phyloP scores from a whole-genome alignment of 2,329 filamentous ascomycete species.

The Orbilia javanica region DNA sequence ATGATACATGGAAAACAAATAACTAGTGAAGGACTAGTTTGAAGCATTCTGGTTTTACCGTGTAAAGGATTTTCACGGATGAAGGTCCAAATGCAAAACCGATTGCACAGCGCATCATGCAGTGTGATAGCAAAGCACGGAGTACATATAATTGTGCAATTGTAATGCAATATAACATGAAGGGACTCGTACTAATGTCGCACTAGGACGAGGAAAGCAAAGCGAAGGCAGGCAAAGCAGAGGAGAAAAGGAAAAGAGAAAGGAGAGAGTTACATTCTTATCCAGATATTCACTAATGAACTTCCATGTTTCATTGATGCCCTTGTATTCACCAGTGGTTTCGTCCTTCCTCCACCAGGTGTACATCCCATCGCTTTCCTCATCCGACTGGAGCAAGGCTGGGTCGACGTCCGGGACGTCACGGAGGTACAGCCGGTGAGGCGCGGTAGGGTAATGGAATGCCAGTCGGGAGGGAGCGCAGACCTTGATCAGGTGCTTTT shows the following conservation, averaged over 20 bases:
- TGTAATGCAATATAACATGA: background rate
- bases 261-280: slow-evolving; percentile 45
- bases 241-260: background rate
- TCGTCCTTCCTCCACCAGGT: slow-evolving; percentile 72
- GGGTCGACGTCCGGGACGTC: slow-evolving; percentile 67
- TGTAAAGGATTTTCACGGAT: too few relatives aligned
- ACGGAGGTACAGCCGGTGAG: slow-evolving; percentile 66
- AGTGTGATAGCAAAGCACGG: background rate
- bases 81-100: background rate
- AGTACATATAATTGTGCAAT: background rate
- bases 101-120: slow-evolving; percentile 11
- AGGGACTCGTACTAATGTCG: background rate
- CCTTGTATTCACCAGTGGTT: slow-evolving; percentile 63
- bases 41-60: background rate
- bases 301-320: slow-evolving; percentile 59
- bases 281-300: slow-evolving; percentile 60
- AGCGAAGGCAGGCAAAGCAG: too few relatives aligned
- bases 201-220: background rate
- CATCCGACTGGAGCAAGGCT: slow-evolving; percentile 64
- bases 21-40: slow-evolving; percentile 6
- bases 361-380: slow-evolving; percentile 69
- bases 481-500: slow-evolving; percentile 66
- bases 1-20: slow-evolving; percentile 5
- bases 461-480: slow-evolving; percentile 58
- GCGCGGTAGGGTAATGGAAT: slow-evolving; percentile 67